Conservation (phyloP, 1,284 basidiomycete genomes). For the Ceratobasidium sp. region DNA sequence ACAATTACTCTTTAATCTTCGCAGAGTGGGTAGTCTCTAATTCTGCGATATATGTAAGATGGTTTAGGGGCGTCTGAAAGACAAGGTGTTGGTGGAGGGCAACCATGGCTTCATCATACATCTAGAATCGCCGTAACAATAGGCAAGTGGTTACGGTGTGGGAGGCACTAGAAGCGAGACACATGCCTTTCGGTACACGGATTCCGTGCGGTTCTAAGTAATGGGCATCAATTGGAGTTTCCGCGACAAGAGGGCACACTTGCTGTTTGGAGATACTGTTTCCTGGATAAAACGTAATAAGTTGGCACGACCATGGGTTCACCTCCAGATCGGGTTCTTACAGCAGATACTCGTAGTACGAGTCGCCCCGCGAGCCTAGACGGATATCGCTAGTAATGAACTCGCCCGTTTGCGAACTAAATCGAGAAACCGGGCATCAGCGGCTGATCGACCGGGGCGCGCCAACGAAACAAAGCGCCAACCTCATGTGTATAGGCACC, state of each 20-base stretch:
- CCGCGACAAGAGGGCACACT: slow-evolving; percentile 21
- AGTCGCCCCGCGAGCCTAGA: slow-evolving; percentile 92
- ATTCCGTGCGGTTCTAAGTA: slow-evolving; percentile 75
- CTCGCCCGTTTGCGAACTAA: slow-evolving; percentile 71
- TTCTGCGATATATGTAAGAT: slow-evolving; percentile 85
- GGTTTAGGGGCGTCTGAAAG: slow-evolving; percentile 65
- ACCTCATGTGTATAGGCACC: slow-evolving; percentile 41
- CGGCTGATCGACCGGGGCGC: neutral
- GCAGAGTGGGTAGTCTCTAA: slow-evolving; percentile 56
- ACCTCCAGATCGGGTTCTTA: slow-evolving; percentile 56
- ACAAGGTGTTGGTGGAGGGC: slow-evolving; percentile 84
- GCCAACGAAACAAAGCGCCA: neutral
- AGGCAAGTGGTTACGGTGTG: neutral
- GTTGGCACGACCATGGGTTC: neutral
- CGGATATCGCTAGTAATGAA: slow-evolving; percentile 84
- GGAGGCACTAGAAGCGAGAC: neutral
- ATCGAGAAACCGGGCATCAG: neutral
- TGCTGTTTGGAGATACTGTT: slow-evolving; percentile 84
- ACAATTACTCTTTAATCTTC: slow-evolving; percentile 14
- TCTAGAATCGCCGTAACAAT: slow-evolving; percentile 59
- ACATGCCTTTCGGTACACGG: slow-evolving; percentile 78
- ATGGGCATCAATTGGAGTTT: neutral
- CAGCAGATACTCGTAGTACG: slow-evolving; percentile 94
- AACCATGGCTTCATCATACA: slow-evolving; percentile 87
- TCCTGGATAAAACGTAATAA: slow-evolving; percentile 59